Conservation (phyloP, 345 rosid species). For the Populus alba region DNA sequence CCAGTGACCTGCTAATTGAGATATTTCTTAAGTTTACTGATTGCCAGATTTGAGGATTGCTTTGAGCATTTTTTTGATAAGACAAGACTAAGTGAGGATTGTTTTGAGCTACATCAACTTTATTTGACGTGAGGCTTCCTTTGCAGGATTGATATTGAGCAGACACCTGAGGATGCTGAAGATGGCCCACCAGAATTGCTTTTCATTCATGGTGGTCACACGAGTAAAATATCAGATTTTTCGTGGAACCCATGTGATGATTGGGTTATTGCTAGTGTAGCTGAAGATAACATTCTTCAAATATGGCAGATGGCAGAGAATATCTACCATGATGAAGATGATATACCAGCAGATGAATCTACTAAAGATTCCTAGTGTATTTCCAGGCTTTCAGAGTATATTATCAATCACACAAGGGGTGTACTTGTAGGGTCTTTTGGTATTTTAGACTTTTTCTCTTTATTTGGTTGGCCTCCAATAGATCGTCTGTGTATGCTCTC, state of each 20-base stretch:
- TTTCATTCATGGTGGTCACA: constrained; percentile 97
- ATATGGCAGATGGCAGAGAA: constrained; percentile 99
- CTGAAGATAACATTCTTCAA: constrained; percentile 97
- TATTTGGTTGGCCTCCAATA: not conserved
- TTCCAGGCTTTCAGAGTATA: not conserved
- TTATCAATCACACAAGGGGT: not conserved
- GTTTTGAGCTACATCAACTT: not conserved
- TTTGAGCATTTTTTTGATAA: not conserved
- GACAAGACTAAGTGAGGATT: not conserved
- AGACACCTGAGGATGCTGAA: constrained; percentile 66
- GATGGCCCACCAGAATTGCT: constrained; percentile 99
- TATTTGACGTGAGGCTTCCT: not conserved
- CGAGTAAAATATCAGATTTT: constrained; percentile 96
- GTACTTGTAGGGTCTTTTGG: not conserved
- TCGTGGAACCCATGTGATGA: constrained; percentile 99
- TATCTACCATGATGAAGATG: constrained; percentile 96
- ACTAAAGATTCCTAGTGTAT: constrained; percentile 44
- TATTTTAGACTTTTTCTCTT: not conserved
- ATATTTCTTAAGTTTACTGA: not conserved
- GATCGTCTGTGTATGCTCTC: not conserved
- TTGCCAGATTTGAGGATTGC: not conserved
- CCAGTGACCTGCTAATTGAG: not conserved
- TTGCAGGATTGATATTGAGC: constrained; percentile 35
- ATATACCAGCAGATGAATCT: constrained; percentile 78
- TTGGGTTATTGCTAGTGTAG: constrained; percentile 95